Conservation (phyloP, 805 yeast genomes). For the Ogataea sp. region DNA sequence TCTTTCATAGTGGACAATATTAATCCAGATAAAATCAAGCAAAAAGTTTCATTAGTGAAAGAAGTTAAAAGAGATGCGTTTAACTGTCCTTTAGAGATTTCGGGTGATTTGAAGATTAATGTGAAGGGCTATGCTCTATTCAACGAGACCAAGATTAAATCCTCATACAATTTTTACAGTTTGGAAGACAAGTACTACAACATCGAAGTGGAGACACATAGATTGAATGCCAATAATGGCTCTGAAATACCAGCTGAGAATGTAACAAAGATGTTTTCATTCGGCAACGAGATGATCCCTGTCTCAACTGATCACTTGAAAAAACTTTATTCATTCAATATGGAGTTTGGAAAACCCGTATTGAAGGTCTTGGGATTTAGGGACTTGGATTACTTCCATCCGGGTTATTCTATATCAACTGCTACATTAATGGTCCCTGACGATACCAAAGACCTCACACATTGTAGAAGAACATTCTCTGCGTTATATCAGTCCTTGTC, state of each 20-base stretch:
- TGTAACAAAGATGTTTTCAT: conserved; percentile 28
- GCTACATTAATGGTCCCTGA: conserved; percentile 65
- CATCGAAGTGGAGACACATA: conserved; percentile 39
- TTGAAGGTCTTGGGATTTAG: conserved; percentile 66
- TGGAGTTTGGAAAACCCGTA: conserved; percentile 28
- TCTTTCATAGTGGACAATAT: too few species aligned
- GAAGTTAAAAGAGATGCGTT: conserved; percentile 59
- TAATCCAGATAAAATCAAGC: conserved; percentile 33
- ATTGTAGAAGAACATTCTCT: conserved; percentile 61
- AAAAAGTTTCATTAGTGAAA: conserved; percentile 44
- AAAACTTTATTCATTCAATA: conserved; percentile 25
- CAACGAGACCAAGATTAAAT: conserved; percentile 41
- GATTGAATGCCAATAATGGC: conserved; percentile 33
- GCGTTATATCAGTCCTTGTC: conserved; percentile 56
- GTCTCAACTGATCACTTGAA: conserved; percentile 29
- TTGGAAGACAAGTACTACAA: conserved; percentile 42
- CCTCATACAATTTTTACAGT: conserved; percentile 46
- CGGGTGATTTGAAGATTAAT: conserved; percentile 50
- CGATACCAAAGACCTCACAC: conserved; percentile 41
- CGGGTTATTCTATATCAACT: conserved; percentile 43
- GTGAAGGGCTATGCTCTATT: conserved; percentile 66
- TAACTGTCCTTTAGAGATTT: conserved; percentile 50
- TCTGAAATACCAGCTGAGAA: conserved; percentile 27
- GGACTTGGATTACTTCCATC: conserved; percentile 33
- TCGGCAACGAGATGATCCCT: conserved; percentile 40